These are phyloP conservation scores for Rhodotorula graminis DNA, from an alignment of 768 basidiomycete species.

Conservation along the genomic window DNA sequence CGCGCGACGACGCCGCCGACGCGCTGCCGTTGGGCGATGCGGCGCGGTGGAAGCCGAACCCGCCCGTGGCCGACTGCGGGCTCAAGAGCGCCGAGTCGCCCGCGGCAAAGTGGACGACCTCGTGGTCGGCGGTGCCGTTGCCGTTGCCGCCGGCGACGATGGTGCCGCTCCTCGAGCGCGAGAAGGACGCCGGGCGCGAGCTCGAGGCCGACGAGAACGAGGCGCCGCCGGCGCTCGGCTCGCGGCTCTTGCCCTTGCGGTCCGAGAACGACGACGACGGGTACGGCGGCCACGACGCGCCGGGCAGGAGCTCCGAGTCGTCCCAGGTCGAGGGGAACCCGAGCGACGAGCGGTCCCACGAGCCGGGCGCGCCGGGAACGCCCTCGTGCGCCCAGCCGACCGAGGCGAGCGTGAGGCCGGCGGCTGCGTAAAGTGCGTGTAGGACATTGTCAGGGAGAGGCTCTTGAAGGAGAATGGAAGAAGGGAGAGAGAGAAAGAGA, in stretches of 20 bases:
- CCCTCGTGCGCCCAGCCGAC: constrained; percentile 43
- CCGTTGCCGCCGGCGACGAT: not conserved
- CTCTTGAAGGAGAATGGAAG: too few species aligned
- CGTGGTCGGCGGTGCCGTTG: not conserved
- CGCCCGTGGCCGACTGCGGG: not conserved
- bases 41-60: not conserved
- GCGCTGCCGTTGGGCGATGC: not conserved
- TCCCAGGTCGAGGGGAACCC: constrained; percentile 39
- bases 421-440: too few species aligned
- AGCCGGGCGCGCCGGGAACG: constrained; percentile 9
- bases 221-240: not conserved
- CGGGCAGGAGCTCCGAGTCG: constrained; percentile 22
- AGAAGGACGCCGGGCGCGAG: not conserved
- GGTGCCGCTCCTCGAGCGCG: constrained; percentile 1
- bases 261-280: not conserved
- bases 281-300: not conserved
- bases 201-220: not conserved
- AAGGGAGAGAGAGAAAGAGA: not conserved
- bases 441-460: too few species aligned
- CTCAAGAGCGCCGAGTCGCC: constrained; percentile 14
- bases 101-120: not conserved
- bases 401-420: constrained; percentile 33
- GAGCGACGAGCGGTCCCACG: constrained; percentile 38
- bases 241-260: constrained; percentile 26
- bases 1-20: not conserved